Conservation (phyloP, 768 basidiomycete species). For the Lenzites betulinus region DNA sequence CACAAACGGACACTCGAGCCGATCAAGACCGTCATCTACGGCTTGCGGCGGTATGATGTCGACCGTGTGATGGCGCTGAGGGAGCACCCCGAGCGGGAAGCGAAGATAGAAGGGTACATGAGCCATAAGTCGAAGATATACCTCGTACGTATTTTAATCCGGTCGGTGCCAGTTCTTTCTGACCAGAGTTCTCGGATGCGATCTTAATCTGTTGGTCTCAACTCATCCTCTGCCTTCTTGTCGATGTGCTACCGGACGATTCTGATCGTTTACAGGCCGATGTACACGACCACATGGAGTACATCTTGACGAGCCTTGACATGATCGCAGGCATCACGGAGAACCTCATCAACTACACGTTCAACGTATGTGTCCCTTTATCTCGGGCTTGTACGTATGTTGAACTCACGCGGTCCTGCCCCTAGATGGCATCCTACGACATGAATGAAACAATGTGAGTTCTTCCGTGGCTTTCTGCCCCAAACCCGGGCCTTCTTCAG, state of each 20-base stretch:
- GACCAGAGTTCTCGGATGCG: not conserved
- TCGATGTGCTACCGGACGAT: not conserved
- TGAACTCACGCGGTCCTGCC: not conserved
- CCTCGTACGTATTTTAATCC: slow-evolving; percentile 42
- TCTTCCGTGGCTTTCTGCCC: too few species aligned
- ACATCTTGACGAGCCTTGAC: slow-evolving; percentile 66
- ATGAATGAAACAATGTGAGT: slow-evolving; percentile 75
- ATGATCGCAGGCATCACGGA: slow-evolving; percentile 73
- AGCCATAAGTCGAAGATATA: slow-evolving; percentile 71
- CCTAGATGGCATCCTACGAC: slow-evolving; percentile 68
- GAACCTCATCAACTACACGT: slow-evolving; percentile 72
- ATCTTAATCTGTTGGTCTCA: not conserved
- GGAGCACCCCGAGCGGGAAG: slow-evolving; percentile 33
- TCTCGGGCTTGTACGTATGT: not conserved
- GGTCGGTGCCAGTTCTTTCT: not conserved
- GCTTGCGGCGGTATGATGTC: slow-evolving; percentile 67
- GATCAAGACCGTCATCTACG: slow-evolving; percentile 67
- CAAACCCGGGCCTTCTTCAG: too few species aligned
- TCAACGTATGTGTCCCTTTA: slow-evolving; percentile 54
- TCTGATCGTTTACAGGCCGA: slow-evolving; percentile 51
- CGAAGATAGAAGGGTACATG: slow-evolving; percentile 59
- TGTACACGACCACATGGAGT: slow-evolving; percentile 77
- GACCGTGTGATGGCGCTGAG: slow-evolving; percentile 64
- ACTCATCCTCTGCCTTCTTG: too few species aligned
- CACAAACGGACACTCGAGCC: slow-evolving; percentile 76